Percentiles rank a stretch among this genome's conserved stretches.
phyloP scores from a whole-genome alignment of 208 protist genomes.

The Strigomonas galati region DNA sequence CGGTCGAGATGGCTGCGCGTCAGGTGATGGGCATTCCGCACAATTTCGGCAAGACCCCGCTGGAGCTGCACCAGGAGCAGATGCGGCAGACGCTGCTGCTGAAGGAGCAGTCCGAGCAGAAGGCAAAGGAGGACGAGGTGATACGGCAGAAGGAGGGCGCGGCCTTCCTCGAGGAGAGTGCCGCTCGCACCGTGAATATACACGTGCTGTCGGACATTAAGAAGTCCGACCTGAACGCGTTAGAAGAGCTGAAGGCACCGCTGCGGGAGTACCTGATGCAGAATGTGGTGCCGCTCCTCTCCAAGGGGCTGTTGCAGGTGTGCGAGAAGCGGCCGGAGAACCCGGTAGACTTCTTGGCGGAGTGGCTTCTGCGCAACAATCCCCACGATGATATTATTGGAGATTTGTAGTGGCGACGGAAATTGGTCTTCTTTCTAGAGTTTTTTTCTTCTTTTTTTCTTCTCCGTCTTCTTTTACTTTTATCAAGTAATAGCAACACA shows the following conservation, averaged over 20 bases:
- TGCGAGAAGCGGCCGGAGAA: constrained; percentile 88
- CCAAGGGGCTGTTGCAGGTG: constrained; percentile 92
- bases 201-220: constrained; percentile 33
- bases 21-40: constrained; percentile 75
- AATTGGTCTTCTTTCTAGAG: neutral
- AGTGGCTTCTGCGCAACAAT: constrained; percentile 92
- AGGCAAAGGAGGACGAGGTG: constrained; percentile 32
- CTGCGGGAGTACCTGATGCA: constrained; percentile 88
- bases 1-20: constrained; percentile 42
- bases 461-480: constrained; percentile 5
- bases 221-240: constrained; percentile 62
- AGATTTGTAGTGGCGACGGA: constrained; percentile 70
- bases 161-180: constrained; percentile 14
- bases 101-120: constrained; percentile 42
- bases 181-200: constrained; percentile 12
- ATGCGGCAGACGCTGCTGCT: constrained; percentile 49
- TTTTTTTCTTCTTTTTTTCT: neutral
- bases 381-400: constrained; percentile 80
- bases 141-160: constrained; percentile 21
- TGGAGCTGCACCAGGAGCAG: constrained; percentile 69
- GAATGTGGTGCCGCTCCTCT: constrained; percentile 91
- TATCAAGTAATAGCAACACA: neutral
- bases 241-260: constrained; percentile 83
- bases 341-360: constrained; percentile 93
- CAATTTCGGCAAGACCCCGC: constrained; percentile 88